Percentiles rank a stretch among this genome's conserved stretches.
Evolutionary conservation across 2,329 filamentous ascomycete species (phyloP).

Genomic region (Colletotrichum kahawae): DNA sequence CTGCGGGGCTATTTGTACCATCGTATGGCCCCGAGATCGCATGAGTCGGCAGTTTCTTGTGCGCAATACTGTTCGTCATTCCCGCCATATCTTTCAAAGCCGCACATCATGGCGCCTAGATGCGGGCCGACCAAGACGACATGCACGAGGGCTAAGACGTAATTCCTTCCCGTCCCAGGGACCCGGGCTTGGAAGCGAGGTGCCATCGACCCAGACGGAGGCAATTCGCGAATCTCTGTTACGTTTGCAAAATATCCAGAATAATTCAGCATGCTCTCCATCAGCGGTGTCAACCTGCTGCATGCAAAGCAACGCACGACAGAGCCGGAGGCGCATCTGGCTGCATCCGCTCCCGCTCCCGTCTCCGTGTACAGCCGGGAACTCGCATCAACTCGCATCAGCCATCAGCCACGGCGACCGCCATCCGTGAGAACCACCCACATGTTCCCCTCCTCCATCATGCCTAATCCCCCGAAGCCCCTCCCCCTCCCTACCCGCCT

Average conservation of each 20-base stretch:
- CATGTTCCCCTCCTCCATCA: not conserved
- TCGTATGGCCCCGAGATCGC: not conserved
- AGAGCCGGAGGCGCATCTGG: not conserved
- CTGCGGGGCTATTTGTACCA: not conserved
- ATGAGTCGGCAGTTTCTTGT: not conserved
- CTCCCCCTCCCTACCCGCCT: not conserved
- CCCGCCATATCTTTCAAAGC: not conserved
- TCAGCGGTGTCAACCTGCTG: not conserved
- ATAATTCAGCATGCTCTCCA: not conserved
- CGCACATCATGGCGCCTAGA: not conserved
- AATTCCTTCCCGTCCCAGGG: not conserved
- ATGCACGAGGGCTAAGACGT: not conserved
- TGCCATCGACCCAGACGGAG: not conserved
- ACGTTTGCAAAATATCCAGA: not conserved
- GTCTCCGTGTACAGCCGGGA: not conserved
- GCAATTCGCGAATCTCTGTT: not conserved
- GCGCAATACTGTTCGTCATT: not conserved
- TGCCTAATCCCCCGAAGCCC: not conserved
- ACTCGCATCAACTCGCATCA: not conserved
- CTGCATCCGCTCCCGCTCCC: not conserved
- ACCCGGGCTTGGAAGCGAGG: not conserved
- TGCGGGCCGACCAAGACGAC: not conserved
- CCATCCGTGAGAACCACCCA: not conserved
- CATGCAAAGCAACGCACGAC: not conserved
- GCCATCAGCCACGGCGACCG: not conserved